Conservation (phyloP, 176 grass and related monocot genomes). For the Chloris gayana region DNA sequence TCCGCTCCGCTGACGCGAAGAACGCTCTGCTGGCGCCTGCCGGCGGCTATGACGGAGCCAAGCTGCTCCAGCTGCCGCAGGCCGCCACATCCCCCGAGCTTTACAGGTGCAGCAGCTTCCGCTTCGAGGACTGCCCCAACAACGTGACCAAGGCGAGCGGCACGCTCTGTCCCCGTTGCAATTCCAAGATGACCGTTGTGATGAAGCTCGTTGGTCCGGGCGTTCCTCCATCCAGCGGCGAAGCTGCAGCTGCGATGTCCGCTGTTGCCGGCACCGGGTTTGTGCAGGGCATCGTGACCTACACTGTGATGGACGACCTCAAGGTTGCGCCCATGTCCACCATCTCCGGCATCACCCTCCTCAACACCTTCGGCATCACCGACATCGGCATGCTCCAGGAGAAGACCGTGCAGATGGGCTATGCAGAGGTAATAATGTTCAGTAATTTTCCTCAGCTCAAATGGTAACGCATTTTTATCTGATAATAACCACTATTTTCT, state of each 20-base stretch:
- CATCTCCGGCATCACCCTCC: constrained; percentile 36
- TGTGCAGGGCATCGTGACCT: constrained; percentile 26
- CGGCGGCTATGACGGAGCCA: background rate
- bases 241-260: no score
- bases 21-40: background rate
- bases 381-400: constrained; percentile 35
- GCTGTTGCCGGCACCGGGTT: background rate
- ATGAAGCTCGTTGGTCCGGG: background rate
- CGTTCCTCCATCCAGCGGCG: no score
- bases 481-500: background rate
- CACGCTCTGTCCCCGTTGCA: no score
- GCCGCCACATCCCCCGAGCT: background rate
- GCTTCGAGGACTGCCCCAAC: no score
- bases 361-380: constrained; percentile 31
- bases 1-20: background rate
- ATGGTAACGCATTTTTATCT: background rate
- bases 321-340: constrained; percentile 48
- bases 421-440: background rate
- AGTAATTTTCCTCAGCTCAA: no score
- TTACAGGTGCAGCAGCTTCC: no score
- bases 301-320: constrained; percentile 54
- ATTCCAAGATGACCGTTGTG: background rate
- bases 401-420: constrained; percentile 45
- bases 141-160: no score
- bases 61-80: background rate